Conservation (phyloP, 2,329 filamentous ascomycete species). For the Sporothrix mexicana region DNA sequence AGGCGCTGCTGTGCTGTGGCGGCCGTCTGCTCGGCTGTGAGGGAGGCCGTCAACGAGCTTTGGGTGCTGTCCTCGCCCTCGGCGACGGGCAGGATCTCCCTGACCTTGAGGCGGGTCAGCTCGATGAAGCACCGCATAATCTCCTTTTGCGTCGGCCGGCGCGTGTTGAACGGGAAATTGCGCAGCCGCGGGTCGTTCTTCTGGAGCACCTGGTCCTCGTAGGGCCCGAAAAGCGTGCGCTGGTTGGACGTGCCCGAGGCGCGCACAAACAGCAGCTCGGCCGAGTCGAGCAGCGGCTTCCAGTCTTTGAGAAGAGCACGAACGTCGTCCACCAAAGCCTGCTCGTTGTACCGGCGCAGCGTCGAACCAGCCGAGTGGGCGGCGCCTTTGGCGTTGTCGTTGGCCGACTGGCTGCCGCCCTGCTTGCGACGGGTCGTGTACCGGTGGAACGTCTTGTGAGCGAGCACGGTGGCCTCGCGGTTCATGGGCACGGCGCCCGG, state of each 20-base stretch:
- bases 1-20: conserved; percentile 48
- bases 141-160: conserved; percentile 89
- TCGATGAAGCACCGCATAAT: conserved; percentile 95
- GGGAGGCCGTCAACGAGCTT: conserved; percentile 42
- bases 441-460: conserved; percentile 96
- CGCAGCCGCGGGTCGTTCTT: conserved; percentile 80
- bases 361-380: conserved; percentile 86
- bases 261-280: conserved; percentile 85
- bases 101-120: conserved; percentile 86
- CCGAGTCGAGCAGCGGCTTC: conserved; percentile 82
- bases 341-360: conserved; percentile 91
- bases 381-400: conserved; percentile 37
- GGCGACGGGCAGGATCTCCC: conserved; percentile 68
- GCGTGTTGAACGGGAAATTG: conserved; percentile 91
- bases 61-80: conserved; percentile 39
- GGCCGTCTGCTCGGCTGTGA: conserved; percentile 42
- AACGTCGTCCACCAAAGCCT: conserved; percentile 86
- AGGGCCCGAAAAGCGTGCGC: conserved; percentile 85
- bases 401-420: conserved; percentile 91
- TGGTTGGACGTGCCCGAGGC: conserved; percentile 88
- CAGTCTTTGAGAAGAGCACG: conserved; percentile 80
- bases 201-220: conserved; percentile 83
- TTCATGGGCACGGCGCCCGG: conserved; percentile 73
- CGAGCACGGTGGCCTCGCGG: conserved; percentile 83
- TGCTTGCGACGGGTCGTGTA: conserved; percentile 97